These are phyloP conservation scores for Ogataea neopini DNA, from an alignment of 805 yeast species.

Conservation along the genomic window DNA sequence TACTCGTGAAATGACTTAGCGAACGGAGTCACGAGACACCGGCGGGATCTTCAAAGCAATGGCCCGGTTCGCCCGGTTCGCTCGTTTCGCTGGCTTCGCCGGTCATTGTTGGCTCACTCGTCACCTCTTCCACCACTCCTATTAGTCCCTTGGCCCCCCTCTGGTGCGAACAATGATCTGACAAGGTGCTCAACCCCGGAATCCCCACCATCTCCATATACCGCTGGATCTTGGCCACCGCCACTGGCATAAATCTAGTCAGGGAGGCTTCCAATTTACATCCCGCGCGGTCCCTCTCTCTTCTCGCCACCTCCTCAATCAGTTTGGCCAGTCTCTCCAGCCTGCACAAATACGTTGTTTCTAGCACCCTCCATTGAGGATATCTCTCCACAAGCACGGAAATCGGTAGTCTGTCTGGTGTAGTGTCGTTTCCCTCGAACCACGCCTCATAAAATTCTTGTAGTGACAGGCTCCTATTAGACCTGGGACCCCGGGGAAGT, in stretches of 20 bases:
- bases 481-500: constrained; percentile 20
- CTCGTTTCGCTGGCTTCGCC: too few relatives aligned
- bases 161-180: constrained; percentile 19
- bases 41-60: too few relatives aligned
- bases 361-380: constrained; percentile 19
- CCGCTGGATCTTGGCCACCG: constrained; percentile 13
- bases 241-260: constrained; percentile 6
- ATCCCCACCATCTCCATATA: constrained; percentile 14
- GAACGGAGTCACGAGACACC: too few relatives aligned
- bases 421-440: constrained; percentile 14
- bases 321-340: constrained; percentile 17
- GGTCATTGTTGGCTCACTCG: neutral
- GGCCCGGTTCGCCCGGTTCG: too few relatives aligned
- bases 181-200: constrained; percentile 19
- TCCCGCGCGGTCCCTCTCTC: constrained; percentile 3
- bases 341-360: constrained; percentile 19
- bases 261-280: neutral
- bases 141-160: constrained; percentile 16
- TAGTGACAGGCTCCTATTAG: constrained; percentile 13
- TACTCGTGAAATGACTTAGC: too few relatives aligned
- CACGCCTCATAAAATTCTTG: constrained; percentile 20
- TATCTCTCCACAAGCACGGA: constrained; percentile 7
- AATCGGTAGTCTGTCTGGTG: constrained; percentile 17
- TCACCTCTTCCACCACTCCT: constrained; percentile 13
- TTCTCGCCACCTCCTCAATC: constrained; percentile 11